A percentile compares a stretch with the other conserved stretches of the same genome.
These are phyloP conservation scores for Carpinus fangiana DNA, from an alignment of 306 rosid genomes.

Conservation along the genomic window DNA sequence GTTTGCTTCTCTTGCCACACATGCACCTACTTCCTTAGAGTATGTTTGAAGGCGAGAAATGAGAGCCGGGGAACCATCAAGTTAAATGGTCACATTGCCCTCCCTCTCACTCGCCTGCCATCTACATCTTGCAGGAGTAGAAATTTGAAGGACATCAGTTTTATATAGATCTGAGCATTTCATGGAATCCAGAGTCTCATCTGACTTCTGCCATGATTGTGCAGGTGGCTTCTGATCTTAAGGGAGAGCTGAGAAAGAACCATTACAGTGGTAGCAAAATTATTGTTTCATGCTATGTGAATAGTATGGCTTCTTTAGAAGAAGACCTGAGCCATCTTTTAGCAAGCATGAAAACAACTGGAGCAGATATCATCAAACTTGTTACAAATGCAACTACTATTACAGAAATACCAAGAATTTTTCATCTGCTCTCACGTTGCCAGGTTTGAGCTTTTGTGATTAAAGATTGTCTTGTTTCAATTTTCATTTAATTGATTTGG, in stretches of 20 bases:
- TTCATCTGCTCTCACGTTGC: slow-evolving; percentile 32
- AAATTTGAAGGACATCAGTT: background rate
- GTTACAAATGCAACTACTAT: slow-evolving; percentile 42
- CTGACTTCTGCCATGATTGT: background rate
- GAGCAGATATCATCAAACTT: slow-evolving; percentile 44
- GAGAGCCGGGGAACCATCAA: background rate
- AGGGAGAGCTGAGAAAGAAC: slow-evolving; percentile 20
- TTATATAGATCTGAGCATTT: background rate
- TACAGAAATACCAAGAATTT: slow-evolving; percentile 39
- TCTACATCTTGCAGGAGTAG: background rate
- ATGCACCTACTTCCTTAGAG: background rate
- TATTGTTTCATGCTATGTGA: slow-evolving; percentile 46
- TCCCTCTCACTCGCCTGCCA: background rate
- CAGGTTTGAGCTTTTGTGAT: slow-evolving; percentile 30
- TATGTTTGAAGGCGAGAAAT: background rate
- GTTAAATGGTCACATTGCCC: background rate
- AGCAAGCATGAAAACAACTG: slow-evolving; percentile 34
- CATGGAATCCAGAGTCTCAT: background rate
- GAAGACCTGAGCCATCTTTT: slow-evolving; percentile 34
- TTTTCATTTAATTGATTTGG: background rate
- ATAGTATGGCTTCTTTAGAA: slow-evolving; percentile 35
- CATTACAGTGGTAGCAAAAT: slow-evolving; percentile 23
- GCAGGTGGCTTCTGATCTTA: slow-evolving; percentile 38
- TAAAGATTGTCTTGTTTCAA: background rate
- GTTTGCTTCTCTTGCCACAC: too few relatives aligned